Evolutionary conservation across 2,329 filamentous ascomycete genomes (phyloP).

Genomic region (Paraphaeosphaeria sporulosa): DNA sequence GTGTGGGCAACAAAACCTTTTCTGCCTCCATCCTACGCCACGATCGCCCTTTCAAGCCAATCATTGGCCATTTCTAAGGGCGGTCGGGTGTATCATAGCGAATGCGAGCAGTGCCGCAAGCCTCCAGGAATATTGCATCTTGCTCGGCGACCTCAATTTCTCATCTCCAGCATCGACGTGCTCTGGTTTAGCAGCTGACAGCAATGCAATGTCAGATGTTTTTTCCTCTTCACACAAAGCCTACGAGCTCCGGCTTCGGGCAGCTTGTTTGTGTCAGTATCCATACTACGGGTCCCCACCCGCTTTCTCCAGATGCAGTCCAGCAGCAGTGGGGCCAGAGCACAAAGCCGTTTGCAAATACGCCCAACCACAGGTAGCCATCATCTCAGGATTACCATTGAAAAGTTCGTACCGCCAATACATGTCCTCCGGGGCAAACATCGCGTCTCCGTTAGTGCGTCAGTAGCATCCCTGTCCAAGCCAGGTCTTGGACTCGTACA

Average conservation of each 20-base stretch:
- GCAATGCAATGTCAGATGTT: not conserved
- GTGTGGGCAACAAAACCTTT: conserved; percentile 29
- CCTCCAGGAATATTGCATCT: conserved; percentile 1
- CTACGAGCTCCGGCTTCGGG: not conserved
- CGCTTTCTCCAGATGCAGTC: not conserved
- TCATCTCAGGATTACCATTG: not conserved
- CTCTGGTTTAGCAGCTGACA: not conserved
- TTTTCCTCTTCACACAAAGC: not conserved
- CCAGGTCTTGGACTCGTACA: not conserved
- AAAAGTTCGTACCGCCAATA: not conserved
- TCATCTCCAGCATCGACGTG: not conserved
- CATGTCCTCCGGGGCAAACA: not conserved
- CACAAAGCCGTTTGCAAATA: not conserved
- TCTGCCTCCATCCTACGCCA: conserved; percentile 29
- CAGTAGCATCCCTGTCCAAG: conserved; percentile 5
- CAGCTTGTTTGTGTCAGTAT: not conserved
- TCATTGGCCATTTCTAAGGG: conserved; percentile 23
- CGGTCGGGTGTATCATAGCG: conserved; percentile 18
- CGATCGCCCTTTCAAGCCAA: conserved; percentile 27
- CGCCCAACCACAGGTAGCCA: not conserved
- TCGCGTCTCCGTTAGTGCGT: not conserved
- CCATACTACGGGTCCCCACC: not conserved
- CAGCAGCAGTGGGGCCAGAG: not conserved
- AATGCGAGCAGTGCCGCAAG: conserved; percentile 23
- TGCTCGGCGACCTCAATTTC: not conserved